Evolutionary conservation across 495 filamentous ascomycete species (phyloP), one percentile per base, ranked within the genome.

Genomic region (Baudoinia panamericana): DNA sequence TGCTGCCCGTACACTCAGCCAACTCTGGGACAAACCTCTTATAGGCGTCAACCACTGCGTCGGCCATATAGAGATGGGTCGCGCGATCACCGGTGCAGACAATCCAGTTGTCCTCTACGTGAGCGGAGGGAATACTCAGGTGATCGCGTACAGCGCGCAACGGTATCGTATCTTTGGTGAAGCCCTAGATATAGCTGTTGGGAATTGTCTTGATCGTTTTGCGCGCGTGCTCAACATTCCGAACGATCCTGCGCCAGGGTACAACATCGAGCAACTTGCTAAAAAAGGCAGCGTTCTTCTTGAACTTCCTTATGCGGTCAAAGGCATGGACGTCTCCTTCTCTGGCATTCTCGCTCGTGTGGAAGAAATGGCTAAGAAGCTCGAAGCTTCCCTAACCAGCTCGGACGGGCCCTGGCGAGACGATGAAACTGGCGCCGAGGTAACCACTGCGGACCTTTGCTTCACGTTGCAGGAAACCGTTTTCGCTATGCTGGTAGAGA

Each of bases 261-360:
- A 95, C 56, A 97, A 97, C 57, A 94, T 97, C 54, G 90, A 97
- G 67, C 82, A 94, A 64, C 68, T 95, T 20, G 90, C 90, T 10
- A 95, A 93, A 62, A 64, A 73, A 44, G 82, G 60, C 6, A 69
- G 68, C 33, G 62, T 73, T 35, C 62, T 96, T 24, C 63, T 96
- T 5, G 90, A 96, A 44, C 67, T 97, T 21, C 92, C 90, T 3
- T 97, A 97, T 55, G 75, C 85, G 12, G 90, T 97, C 23, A 97
- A 97, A 56, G 90, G 90, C 27, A 97, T 97, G 90, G 90, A 97
- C 58, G 87, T 82, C 52, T 88, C 82, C 19, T 95, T 97, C 60
- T 84, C 78, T 4, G 90, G 90, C 3, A 92, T 97, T 38, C 62
- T 97, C 17, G 83, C 82, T 1, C 69, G 73, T 1, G 77, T 87